phyloP scores from a whole-genome alignment of 768 basidiomycete species.

The Ramaria sp. region DNA sequence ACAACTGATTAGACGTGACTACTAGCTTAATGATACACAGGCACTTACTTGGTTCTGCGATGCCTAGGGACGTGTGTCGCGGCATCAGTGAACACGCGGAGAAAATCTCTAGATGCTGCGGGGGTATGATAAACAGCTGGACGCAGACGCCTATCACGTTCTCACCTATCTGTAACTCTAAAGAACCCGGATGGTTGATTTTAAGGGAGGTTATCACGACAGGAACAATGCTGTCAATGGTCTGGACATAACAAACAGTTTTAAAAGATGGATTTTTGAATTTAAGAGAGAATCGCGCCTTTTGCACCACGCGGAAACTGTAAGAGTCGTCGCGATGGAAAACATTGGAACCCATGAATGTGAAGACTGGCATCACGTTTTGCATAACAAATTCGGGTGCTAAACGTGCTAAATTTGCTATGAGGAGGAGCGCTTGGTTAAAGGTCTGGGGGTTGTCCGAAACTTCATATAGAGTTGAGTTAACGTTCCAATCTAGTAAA shows the following conservation, averaged over 20 bases:
- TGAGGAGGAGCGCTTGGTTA: slow-evolving; percentile 81
- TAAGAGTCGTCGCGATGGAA: slow-evolving; percentile 95
- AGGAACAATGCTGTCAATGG: slow-evolving; percentile 87
- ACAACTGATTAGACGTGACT: slow-evolving; percentile 3
- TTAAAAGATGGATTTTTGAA: neutral
- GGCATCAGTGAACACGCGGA: slow-evolving; percentile 90
- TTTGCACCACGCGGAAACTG: slow-evolving; percentile 91
- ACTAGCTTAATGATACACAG: neutral
- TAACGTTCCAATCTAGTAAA: neutral
- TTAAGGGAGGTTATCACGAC: slow-evolving; percentile 81
- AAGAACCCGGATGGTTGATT: slow-evolving; percentile 36
- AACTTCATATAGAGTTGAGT: slow-evolving; percentile 30
- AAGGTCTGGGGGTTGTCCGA: slow-evolving; percentile 91
- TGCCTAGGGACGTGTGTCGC: slow-evolving; percentile 87
- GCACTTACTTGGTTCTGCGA: slow-evolving; percentile 70
- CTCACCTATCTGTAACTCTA: slow-evolving; percentile 51
- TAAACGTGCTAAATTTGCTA: slow-evolving; percentile 73
- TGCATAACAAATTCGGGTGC: slow-evolving; percentile 87
- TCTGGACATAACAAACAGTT: slow-evolving; percentile 33
- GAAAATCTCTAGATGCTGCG: slow-evolving; percentile 56
- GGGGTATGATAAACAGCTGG: neutral
- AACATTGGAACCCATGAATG: slow-evolving; percentile 98
- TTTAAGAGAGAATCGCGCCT: slow-evolving; percentile 35
- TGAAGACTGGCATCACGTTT: slow-evolving; percentile 97
- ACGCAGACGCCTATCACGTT: neutral